Conservation (phyloP, 495 filamentous ascomycete genomes). For the Hypomontagnella submonticulosa region DNA sequence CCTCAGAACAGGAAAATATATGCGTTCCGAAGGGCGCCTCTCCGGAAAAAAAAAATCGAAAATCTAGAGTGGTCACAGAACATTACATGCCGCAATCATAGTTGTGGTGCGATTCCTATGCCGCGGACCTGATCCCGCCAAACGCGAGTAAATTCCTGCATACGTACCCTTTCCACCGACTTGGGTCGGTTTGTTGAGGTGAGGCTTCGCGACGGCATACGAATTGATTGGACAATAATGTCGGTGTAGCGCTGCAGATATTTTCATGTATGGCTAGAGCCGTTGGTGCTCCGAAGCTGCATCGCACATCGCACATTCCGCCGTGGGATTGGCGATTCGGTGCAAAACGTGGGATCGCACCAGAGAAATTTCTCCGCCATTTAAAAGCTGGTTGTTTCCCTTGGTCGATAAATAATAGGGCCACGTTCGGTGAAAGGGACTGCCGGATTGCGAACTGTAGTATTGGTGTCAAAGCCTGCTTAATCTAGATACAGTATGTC, state of each 20-base stretch:
- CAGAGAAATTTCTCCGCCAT: constrained; percentile 5
- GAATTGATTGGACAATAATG: constrained; percentile 36
- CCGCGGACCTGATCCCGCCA: constrained; percentile 10
- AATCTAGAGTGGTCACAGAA: constrained; percentile 20
- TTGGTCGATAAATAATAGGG: background rate
- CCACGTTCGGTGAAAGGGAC: constrained; percentile 12
- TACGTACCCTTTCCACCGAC: constrained; percentile 14
- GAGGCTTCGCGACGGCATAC: constrained; percentile 27
- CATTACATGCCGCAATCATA: constrained; percentile 12
- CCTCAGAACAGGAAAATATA: constrained; percentile 4
- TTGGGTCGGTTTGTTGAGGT: constrained; percentile 30
- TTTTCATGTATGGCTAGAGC: constrained; percentile 8
- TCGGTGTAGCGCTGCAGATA: constrained; percentile 39
- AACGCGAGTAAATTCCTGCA: constrained; percentile 15
- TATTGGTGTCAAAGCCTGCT: constrained; percentile 18
- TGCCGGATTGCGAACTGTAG: constrained; percentile 5
- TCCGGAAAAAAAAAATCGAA: background rate
- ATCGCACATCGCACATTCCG: constrained; percentile 23
- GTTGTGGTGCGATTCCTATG: constrained; percentile 6
- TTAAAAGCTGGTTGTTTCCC: background rate
- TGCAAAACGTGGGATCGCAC: constrained; percentile 9
- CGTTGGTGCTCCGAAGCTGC: constrained; percentile 19
- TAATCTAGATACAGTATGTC: constrained; percentile 10
- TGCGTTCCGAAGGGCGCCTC: constrained; percentile 2
- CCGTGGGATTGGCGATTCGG: constrained; percentile 14